phyloP scores from a whole-genome alignment of 2,329 filamentous ascomycete species.

The Mycocentrospora acerina region DNA sequence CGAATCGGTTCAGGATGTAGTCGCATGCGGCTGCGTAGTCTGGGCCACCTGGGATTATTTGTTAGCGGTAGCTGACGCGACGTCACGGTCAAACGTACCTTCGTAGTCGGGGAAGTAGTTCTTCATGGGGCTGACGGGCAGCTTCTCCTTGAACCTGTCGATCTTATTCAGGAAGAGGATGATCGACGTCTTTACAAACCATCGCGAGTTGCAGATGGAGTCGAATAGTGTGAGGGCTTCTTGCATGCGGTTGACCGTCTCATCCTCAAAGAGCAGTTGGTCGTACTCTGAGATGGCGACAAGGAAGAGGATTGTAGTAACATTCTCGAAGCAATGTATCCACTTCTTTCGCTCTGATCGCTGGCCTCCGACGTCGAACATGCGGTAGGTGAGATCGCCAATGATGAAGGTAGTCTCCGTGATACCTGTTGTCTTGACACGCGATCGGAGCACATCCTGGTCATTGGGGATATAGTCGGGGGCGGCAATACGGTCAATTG shows the following conservation, averaged over 20 bases:
- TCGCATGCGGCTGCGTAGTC: constrained; percentile 96
- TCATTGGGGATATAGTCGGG: constrained; percentile 94
- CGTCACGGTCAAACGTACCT: constrained; percentile 28
- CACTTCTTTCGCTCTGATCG: constrained; percentile 98
- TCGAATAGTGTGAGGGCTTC: constrained; percentile 71
- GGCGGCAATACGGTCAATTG: constrained; percentile 84
- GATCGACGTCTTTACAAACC: constrained; percentile 73
- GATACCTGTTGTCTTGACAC: constrained; percentile 97
- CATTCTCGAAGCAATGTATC: constrained; percentile 99
- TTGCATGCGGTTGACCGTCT: constrained; percentile 79
- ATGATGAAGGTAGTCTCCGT: constrained; percentile 97
- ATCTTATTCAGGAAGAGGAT: constrained; percentile 77
- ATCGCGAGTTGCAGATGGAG: constrained; percentile 71
- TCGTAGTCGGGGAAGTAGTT: constrained; percentile 80
- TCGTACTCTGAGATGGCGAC: constrained; percentile 98
- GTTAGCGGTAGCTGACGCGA: too few relatives aligned
- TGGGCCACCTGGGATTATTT: constrained; percentile 58
- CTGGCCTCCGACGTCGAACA: constrained; percentile 97
- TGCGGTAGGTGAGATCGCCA: constrained; percentile 89
- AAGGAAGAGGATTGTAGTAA: constrained; percentile 93
- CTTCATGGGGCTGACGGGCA: constrained; percentile 72
- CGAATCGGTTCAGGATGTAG: constrained; percentile 98
- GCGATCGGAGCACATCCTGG: constrained; percentile 90
- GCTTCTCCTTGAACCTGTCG: constrained; percentile 74
- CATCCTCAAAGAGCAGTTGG: constrained; percentile 92